phyloP scores from a whole-genome alignment of 2,329 filamentous ascomycete species.

The Trichoderma brevicompactum region DNA sequence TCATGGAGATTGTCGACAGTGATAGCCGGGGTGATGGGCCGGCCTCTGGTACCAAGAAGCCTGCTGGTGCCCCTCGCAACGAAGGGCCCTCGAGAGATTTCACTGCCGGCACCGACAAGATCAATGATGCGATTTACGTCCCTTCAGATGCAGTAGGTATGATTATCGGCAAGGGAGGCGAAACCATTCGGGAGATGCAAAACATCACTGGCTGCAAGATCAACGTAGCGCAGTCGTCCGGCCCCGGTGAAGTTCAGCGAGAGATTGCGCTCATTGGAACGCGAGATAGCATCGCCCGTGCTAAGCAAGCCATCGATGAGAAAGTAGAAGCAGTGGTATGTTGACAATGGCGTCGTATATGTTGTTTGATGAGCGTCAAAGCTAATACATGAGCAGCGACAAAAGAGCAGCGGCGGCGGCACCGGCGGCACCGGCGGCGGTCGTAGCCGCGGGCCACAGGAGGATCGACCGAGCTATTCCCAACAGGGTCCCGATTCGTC shows the following conservation, averaged over 20 bases:
- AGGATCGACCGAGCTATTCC: slow-evolving; percentile 56
- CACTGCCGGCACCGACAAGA: slow-evolving; percentile 63
- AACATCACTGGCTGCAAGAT: slow-evolving; percentile 88
- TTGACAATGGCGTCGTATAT: slow-evolving; percentile 32
- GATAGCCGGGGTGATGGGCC: slow-evolving; percentile 68
- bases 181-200: slow-evolving; percentile 95
- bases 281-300: slow-evolving; percentile 75
- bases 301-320: slow-evolving; percentile 84
- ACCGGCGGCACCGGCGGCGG: slow-evolving; percentile 50
- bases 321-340: slow-evolving; percentile 89
- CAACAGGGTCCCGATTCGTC: slow-evolving; percentile 50
- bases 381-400: slow-evolving; percentile 49
- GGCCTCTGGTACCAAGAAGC: slow-evolving; percentile 38
- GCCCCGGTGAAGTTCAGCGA: slow-evolving; percentile 76
- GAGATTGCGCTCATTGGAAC: slow-evolving; percentile 85
- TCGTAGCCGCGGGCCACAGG: slow-evolving; percentile 45
- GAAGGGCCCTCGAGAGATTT: slow-evolving; percentile 43
- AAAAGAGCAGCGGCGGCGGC: slow-evolving; percentile 58
- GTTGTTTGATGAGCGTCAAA: neutral
- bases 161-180: slow-evolving; percentile 94
- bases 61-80: slow-evolving; percentile 38
- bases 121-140: slow-evolving; percentile 81
- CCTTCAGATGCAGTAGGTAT: slow-evolving; percentile 92
- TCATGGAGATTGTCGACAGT: slow-evolving; percentile 93
- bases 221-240: slow-evolving; percentile 83